Percentiles rank a stretch among this genome's conserved stretches.
These are phyloP conservation scores for Cystobasidiaceae sp. DNA, from an alignment of 1,284 basidiomycete species.

Conservation along the genomic window DNA sequence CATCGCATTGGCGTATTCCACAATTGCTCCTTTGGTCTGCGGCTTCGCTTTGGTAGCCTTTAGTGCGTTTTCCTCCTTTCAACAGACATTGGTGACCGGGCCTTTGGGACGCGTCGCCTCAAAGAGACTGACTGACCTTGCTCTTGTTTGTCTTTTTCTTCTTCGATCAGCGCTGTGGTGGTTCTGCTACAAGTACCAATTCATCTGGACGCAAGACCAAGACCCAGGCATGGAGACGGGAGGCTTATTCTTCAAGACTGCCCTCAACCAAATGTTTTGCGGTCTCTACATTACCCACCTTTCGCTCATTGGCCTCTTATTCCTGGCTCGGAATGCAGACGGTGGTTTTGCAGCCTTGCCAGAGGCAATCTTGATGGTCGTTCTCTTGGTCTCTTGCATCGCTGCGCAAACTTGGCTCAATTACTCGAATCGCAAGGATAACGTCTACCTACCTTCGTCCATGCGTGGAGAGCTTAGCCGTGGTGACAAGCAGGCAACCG, in stretches of 20 bases:
- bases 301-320: constrained; percentile 78
- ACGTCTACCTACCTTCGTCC: background rate
- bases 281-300: constrained; percentile 70
- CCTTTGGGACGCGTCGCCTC: no score
- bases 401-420: constrained; percentile 53
- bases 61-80: constrained; percentile 72
- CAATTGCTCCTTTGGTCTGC: constrained; percentile 91
- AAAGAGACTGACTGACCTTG: no score
- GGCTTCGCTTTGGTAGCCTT: constrained; percentile 79
- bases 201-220: constrained; percentile 58
- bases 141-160: no score
- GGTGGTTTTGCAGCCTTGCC: constrained; percentile 57
- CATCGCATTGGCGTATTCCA: constrained; percentile 60
- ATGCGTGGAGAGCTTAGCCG: background rate
- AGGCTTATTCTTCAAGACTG: constrained; percentile 90
- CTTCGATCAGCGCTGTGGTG: constrained; percentile 45
- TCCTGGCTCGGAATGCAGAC: constrained; percentile 62
- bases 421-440: no score
- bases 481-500: background rate
- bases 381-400: constrained; percentile 66
- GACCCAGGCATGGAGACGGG: constrained; percentile 73
- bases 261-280: constrained; percentile 86
- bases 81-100: constrained; percentile 75
- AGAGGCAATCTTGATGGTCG: constrained; percentile 59
- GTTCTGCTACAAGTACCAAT: constrained; percentile 43